Evolutionary conservation across 495 filamentous ascomycete genomes (phyloP).

Genomic region (Trichoderma asperelloides): DNA sequence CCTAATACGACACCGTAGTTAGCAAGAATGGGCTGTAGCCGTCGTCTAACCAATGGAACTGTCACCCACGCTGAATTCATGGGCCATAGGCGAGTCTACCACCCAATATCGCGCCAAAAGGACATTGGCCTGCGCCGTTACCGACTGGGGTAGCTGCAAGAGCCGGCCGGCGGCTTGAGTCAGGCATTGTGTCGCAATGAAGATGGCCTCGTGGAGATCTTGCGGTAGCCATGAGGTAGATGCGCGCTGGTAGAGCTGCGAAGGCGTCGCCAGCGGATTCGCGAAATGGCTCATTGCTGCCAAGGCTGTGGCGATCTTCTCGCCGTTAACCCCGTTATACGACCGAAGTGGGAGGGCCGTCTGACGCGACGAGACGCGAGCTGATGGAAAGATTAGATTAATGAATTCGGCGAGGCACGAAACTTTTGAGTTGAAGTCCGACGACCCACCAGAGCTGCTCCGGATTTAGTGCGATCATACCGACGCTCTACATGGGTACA

Average conservation of each 20-base stretch:
- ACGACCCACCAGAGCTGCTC: constrained; percentile 1
- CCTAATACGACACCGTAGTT: constrained; percentile 32
- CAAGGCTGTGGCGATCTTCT: not conserved
- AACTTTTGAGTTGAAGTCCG: not conserved
- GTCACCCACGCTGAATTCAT: constrained; percentile 38
- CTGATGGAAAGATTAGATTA: not conserved
- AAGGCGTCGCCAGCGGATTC: constrained; percentile 77
- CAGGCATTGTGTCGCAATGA: constrained; percentile 61
- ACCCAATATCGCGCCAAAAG: constrained; percentile 83
- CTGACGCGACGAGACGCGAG: not conserved
- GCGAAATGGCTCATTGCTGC: constrained; percentile 50
- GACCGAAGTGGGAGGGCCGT: not conserved
- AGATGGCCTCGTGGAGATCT: constrained; percentile 66
- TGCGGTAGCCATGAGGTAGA: constrained; percentile 58
- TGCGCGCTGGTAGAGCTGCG: constrained; percentile 54
- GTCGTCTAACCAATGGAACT: not conserved
- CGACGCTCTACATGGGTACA: not conserved
- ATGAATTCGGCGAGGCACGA: not conserved
- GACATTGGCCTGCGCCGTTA: constrained; percentile 84
- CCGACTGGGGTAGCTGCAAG: constrained; percentile 76
- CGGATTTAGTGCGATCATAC: not conserved
- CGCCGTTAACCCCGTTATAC: not conserved
- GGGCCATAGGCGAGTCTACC: constrained; percentile 34
- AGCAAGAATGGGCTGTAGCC: constrained; percentile 9
- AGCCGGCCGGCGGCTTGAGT: constrained; percentile 85